A percentile compares a stretch with the other conserved stretches of the same genome.
These are phyloP conservation scores for Planoprotostelium fungivorum DNA, from an alignment of 78 protist species.

Conservation along the genomic window DNA sequence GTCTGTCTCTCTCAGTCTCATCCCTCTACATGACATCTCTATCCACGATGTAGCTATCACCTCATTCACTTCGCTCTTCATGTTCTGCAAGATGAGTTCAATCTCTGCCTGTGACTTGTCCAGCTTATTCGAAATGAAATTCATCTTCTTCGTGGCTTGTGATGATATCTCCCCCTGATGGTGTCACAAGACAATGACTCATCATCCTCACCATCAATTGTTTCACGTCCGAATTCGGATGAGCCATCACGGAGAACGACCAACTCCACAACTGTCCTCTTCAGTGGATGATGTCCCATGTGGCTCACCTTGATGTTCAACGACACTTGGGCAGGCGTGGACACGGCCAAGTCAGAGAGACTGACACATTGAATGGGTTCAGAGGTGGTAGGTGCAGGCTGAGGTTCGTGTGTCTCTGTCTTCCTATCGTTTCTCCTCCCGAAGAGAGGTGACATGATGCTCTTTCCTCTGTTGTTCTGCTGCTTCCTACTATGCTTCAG, in stretches of 20 bases:
- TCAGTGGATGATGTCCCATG: background rate
- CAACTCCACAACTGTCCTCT: background rate
- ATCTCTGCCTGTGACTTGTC: background rate
- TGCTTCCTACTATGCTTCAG: no score
- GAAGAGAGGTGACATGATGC: background rate
- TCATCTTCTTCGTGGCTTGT: background rate
- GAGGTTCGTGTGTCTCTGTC: no score
- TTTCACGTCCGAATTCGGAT: background rate
- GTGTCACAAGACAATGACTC: no score
- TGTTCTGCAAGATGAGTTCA: background rate
- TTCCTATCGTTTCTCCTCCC: background rate
- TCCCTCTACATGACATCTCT: background rate
- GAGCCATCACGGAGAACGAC: background rate
- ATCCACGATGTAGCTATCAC: background rate
- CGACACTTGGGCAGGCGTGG: background rate
- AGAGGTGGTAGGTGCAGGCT: no score
- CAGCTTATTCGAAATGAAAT: background rate
- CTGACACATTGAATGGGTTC: no score
- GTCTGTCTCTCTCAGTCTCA: background rate
- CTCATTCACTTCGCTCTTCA: background rate
- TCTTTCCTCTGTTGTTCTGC: background rate
- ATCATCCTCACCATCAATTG: background rate
- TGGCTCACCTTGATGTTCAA: background rate
- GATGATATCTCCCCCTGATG: background rate
- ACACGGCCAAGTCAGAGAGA: no score